Percentiles rank a stretch among this genome's conserved stretches.
These are phyloP conservation scores for Biscogniauxia sp. DNA, from an alignment of 2,329 filamentous ascomycete species.

Conservation along the genomic window DNA sequence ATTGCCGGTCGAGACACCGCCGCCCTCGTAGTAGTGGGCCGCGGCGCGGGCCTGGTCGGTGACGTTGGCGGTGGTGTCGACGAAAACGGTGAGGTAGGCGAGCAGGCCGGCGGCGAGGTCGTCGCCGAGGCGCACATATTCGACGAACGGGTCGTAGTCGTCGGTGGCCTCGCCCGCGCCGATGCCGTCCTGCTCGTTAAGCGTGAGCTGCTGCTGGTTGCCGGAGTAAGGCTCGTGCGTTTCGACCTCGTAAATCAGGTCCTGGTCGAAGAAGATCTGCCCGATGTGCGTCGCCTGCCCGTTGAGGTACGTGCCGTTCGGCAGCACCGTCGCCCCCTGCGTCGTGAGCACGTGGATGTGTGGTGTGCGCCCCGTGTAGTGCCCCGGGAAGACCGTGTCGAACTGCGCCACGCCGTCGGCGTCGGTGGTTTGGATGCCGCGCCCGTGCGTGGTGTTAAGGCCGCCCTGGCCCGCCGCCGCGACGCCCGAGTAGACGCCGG, in stretches of 20 bases:
- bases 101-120: slow-evolving; percentile 46
- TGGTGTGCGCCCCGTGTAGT: slow-evolving; percentile 29
- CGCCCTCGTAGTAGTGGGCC: slow-evolving; percentile 27
- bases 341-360: slow-evolving; percentile 35
- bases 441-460: slow-evolving; percentile 32
- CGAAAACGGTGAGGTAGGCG: slow-evolving; percentile 48
- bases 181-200: slow-evolving; percentile 50
- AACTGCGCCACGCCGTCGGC: slow-evolving; percentile 35
- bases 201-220: slow-evolving; percentile 42
- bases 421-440: slow-evolving; percentile 35
- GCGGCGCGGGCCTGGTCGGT: slow-evolving; percentile 18
- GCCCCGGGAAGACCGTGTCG: slow-evolving; percentile 35
- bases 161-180: slow-evolving; percentile 46
- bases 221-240: slow-evolving; percentile 40
- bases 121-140: slow-evolving; percentile 56
- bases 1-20: slow-evolving; percentile 23
- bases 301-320: slow-evolving; percentile 47
- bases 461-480: slow-evolving; percentile 25
- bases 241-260: slow-evolving; percentile 49
- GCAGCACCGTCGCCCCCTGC: slow-evolving; percentile 32
- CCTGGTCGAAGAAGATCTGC: slow-evolving; percentile 61
- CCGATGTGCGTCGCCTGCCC: slow-evolving; percentile 54
- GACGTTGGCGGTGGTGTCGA: slow-evolving; percentile 37
- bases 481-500: slow-evolving; percentile 39
- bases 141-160: slow-evolving; percentile 52